Percentiles rank a stretch among this genome's conserved stretches.
Conservation (phyloP, 139 green algal genomes). For the Chlorella vulgaris region DNA sequence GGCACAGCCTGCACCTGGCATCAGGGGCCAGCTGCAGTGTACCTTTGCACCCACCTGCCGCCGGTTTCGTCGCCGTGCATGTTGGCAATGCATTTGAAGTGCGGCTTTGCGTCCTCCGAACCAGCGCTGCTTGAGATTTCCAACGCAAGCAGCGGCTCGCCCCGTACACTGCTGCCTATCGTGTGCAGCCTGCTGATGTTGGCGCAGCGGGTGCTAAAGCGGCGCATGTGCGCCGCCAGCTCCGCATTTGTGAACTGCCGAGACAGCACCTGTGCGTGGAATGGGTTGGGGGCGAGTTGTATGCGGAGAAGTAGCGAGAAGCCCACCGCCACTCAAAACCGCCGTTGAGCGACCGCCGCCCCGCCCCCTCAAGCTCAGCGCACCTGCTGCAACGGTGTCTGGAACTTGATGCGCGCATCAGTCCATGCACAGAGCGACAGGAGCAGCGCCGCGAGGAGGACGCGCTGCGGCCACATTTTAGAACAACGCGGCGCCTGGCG, state of each 20-base stretch:
- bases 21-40: too few relatives aligned
- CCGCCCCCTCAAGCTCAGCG: too few relatives aligned
- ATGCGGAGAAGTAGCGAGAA: neutral
- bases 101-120: slow-evolving; percentile 3
- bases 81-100: slow-evolving; percentile 73
- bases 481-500: too few relatives aligned
- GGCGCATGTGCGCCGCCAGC: slow-evolving; percentile 9
- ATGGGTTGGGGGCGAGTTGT: neutral
- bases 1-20: too few relatives aligned
- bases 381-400: too few relatives aligned
- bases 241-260: slow-evolving; percentile 9
- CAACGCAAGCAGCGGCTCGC: slow-evolving; percentile 12
- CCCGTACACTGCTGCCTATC: slow-evolving; percentile 3
- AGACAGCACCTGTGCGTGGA: slow-evolving; percentile 3
- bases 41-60: slow-evolving; percentile 73
- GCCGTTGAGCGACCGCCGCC: too few relatives aligned
- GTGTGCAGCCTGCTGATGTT: slow-evolving; percentile 10
- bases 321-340: too few relatives aligned
- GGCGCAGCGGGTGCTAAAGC: slow-evolving; percentile 12
- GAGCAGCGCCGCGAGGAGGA: too few relatives aligned
- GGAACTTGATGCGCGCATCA: too few relatives aligned
- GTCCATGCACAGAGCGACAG: too few relatives aligned
- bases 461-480: too few relatives aligned
- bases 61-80: slow-evolving; percentile 89
- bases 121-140: slow-evolving; percentile 6